These are phyloP conservation scores for Daldinia eschscholtzii DNA, from an alignment of 2,329 filamentous ascomycete species.

Conservation along the genomic window DNA sequence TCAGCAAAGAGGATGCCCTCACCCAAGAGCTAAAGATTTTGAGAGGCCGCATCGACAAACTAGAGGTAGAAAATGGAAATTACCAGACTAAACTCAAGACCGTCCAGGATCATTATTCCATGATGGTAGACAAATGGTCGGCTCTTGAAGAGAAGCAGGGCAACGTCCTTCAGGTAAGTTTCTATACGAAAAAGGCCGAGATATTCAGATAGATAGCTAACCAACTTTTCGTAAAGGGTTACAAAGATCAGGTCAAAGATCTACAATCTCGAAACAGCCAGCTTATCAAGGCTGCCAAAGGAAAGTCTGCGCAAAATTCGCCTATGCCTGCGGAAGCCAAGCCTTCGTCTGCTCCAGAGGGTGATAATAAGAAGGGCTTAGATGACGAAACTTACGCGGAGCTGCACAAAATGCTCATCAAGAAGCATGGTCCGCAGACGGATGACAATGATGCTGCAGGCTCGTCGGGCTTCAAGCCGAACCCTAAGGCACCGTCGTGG, in stretches of 20 bases:
- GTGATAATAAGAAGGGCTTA: background rate
- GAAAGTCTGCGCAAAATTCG: background rate
- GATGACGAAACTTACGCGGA: background rate
- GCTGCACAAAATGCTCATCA: conserved; percentile 2
- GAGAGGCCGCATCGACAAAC: conserved; percentile 24
- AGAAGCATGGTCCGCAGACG: conserved; percentile 1
- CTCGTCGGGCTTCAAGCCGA: conserved; percentile 37
- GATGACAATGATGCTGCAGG: background rate
- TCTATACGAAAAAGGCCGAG: background rate
- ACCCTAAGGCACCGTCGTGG: conserved; percentile 46
- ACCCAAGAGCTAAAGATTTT: conserved; percentile 38
- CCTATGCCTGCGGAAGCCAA: background rate
- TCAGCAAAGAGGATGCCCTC: conserved; percentile 34
- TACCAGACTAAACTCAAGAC: conserved; percentile 27
- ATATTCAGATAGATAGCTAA: conserved; percentile 21
- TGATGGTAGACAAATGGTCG: conserved; percentile 37
- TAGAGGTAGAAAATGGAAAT: conserved; percentile 27
- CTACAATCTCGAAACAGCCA: conserved; percentile 31
- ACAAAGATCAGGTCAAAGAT: conserved; percentile 43
- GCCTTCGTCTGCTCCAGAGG: background rate
- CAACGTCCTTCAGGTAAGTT: conserved; percentile 46
- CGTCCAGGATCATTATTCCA: conserved; percentile 44
- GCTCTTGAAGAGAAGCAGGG: conserved; percentile 44
- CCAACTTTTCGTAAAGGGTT: conserved; percentile 31
- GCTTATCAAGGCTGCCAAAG: conserved; percentile 32